phyloP scores from a whole-genome alignment of 148 eudicot genomes.

The Chenopodium suecicum region DNA sequence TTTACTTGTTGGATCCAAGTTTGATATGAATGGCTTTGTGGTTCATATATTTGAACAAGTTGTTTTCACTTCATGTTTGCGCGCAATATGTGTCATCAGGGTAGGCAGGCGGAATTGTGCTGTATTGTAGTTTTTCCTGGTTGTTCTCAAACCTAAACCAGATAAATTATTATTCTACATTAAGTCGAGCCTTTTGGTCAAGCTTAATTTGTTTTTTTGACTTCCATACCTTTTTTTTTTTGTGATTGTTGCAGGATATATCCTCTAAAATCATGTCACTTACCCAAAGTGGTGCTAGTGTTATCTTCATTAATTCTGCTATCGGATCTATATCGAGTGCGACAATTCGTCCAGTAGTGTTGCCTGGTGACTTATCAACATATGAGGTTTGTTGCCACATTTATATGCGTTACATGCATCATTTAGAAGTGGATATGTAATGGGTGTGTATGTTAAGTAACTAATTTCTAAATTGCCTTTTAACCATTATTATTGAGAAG shows the following conservation, averaged over 20 bases:
- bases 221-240: background rate
- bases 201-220: background rate
- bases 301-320: conserved; percentile 83
- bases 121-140: background rate
- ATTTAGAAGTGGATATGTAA: background rate
- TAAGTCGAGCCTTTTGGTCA: background rate
- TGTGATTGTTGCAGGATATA: conserved; percentile 56
- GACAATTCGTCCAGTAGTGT: conserved; percentile 80
- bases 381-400: conserved; percentile 63
- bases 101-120: background rate
- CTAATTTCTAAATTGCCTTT: background rate
- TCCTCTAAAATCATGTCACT: conserved; percentile 76
- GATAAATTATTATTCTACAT: background rate
- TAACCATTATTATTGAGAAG: background rate
- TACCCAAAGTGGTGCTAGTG: conserved; percentile 84
- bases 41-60: background rate
- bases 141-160: background rate
- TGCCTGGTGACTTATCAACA: conserved; percentile 82
- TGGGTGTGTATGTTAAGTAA: background rate
- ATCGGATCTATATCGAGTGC: conserved; percentile 81
- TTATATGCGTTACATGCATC: background rate
- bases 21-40: background rate
- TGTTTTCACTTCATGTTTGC: background rate
- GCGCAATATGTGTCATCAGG: background rate
- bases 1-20: background rate